A percentile compares a stretch with the other conserved stretches of the same genome.
These are phyloP conservation scores for Przewalskia tangutica DNA, from an alignment of 257 asterid genomes.

Conservation along the genomic window DNA sequence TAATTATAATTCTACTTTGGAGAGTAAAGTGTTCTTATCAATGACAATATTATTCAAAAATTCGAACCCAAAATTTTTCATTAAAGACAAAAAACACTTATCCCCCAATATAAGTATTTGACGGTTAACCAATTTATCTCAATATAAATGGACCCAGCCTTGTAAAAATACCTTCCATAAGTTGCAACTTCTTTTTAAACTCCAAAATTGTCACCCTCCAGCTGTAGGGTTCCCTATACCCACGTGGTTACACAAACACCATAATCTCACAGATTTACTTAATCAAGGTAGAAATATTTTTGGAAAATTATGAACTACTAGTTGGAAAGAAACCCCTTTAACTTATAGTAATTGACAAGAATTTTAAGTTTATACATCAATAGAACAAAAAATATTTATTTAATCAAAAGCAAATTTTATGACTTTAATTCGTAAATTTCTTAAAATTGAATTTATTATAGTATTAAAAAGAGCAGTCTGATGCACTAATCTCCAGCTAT, in stretches of 20 bases:
- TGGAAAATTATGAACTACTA: not conserved
- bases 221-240: not conserved
- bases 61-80: fast-evolving
- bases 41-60: not conserved
- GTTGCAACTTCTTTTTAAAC: conserved; percentile 12
- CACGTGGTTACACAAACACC: conserved; percentile 55
- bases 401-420: not conserved
- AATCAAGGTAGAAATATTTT: not conserved
- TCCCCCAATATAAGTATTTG: not conserved
- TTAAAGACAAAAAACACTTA: not conserved
- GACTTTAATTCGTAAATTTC: not conserved
- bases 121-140: not conserved
- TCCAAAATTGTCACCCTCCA: conserved; percentile 4
- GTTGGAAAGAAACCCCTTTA: not conserved
- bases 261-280: conserved; percentile 1
- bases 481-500: no score
- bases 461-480: no score
- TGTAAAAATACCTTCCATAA: not conserved
- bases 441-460: no score
- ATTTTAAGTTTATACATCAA: not conserved
- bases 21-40: not conserved
- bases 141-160: conserved; percentile 41
- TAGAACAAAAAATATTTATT: not conserved
- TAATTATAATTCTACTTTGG: not conserved
- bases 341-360: not conserved